Evolutionary conservation across 371 early-diverging fungal species (phyloP), one percentile per base, ranked within the genome.

Genomic region (Rhizopus sp.): DNA sequence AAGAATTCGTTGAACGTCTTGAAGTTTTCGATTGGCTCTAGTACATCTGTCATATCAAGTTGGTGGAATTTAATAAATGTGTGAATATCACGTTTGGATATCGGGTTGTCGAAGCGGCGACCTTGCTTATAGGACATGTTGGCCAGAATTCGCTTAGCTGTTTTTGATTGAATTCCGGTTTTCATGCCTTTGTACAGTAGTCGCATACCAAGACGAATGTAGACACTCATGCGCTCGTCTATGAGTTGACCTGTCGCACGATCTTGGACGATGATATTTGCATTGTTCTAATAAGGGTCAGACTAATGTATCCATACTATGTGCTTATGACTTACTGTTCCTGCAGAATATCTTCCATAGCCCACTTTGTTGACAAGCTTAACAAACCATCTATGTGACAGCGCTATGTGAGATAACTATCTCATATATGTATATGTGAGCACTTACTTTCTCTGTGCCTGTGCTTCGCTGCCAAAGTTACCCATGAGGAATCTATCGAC

Each of bases 1-100:
- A 93, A 93, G 75, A 95, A 95, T 59, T 93, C 87, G 61, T 93
- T 95, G 63, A 95, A 93, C 10, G 82, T 90, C 41, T 78, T 73
- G 59, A 90, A 95, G 40, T 71, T 78, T 13, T 84, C 77, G 7
- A 90, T 58, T 0, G 94, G 90, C 15, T 88, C 84, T 2, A 86
- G 58, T 1, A 87, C 84, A 55, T 88, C 82, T 3, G 68, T 66
- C 73, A 80, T 69, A 41, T 85, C 77, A 4, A 89, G 60, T 50
- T 85, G 70, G 62, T 94, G 93, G 75, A 89, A 92, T 37, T 86
- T 82, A 46, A 92, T 88, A 67, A 94, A 94, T 0, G 82, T 76
- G 29, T 68, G 70, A 47, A 94, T 94, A 46, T 91, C 88, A 16
- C 81, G 74, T 37, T 69, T 82, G 8, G 89, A 88, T 0, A 73